Evolutionary conservation across 1,284 basidiomycete species (phyloP), one percentile per base, ranked within the genome.

Genomic region (Phellopilus nigrolimitatus): DNA sequence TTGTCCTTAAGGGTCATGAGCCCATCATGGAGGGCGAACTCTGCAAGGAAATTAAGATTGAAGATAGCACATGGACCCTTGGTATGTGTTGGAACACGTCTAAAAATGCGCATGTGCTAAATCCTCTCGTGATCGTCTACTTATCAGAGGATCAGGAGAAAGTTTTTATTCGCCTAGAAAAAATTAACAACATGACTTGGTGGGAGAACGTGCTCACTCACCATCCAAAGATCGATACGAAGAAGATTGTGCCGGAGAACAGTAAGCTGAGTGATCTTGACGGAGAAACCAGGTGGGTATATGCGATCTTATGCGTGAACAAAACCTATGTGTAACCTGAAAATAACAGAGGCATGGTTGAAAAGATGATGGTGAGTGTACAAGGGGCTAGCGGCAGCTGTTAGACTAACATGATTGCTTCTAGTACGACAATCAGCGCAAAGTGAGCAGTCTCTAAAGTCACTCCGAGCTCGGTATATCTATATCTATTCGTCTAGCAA

Each of bases 321-420:
- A 25, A 43, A 42, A 52, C 15, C 51, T 52, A 38, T 48, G 39
- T 5, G 39, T 59, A 28, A 59, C 34, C 13, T 24, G 45, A n/a
- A 41, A 46, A 12, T 49, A 53, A 49, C 62, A 90, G 95, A 60
- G 92, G 91, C 0, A 92, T 99, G 91, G 97, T 99, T 0, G 97
- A 99, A 71, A 99, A 99, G 74, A 99, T 99, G 97, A 99, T 99
- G 95, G 95, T 94, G 70, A 61, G 87, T 64, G 50, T 19, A 33
- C 5, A 40, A 30, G 45, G 49, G 59, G 42, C 61, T 47, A 37
- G 34, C 49, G 30, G 34, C 34, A 55, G 33, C 28, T 57, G 52
- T 41, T 39, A 44, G 6, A n/a, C 25, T 38, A 41, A 47, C 24
- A 39, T 44, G 49, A 17, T 49, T 41, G 38, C 38, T 48, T 48